Evolutionary conservation across 441 rosid genomes (phyloP).

Genomic region (Jatropha multifida): DNA sequence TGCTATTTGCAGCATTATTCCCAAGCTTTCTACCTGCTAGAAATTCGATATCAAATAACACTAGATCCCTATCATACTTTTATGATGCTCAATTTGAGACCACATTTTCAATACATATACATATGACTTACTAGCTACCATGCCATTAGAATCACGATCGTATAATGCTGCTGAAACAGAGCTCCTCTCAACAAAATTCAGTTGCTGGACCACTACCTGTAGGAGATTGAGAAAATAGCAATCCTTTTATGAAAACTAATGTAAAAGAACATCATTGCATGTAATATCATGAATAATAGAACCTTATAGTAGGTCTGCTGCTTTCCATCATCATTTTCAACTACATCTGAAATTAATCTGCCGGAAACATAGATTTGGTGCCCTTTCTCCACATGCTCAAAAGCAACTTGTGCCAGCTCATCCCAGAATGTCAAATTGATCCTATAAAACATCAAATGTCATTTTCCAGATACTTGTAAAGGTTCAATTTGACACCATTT

Average conservation of each 20-base stretch:
- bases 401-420: constrained; percentile 56
- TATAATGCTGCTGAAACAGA: constrained; percentile 23
- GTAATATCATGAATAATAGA: constrained; percentile 10
- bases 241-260: not conserved
- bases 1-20: constrained; percentile 29
- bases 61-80: not conserved
- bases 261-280: not conserved
- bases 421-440: constrained; percentile 67
- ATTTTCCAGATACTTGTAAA: not conserved
- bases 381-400: constrained; percentile 55
- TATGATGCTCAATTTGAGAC: not conserved
- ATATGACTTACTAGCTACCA: constrained; percentile 33
- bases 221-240: constrained; percentile 9
- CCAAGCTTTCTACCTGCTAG: constrained; percentile 37
- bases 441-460: constrained; percentile 33
- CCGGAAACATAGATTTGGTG: constrained; percentile 62
- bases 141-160: constrained; percentile 32
- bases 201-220: constrained; percentile 61
- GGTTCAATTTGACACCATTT: not conserved
- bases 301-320: constrained; percentile 63
- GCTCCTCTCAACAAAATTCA: constrained; percentile 55
- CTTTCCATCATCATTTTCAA: constrained; percentile 55
- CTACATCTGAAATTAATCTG: constrained; percentile 50
- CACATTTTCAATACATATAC: not conserved
- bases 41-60: constrained; percentile 11